Evolutionary conservation across 805 yeast genomes (phyloP), one percentile per base, ranked within the genome.

Genomic region (Lachancea kluyveri): DNA sequence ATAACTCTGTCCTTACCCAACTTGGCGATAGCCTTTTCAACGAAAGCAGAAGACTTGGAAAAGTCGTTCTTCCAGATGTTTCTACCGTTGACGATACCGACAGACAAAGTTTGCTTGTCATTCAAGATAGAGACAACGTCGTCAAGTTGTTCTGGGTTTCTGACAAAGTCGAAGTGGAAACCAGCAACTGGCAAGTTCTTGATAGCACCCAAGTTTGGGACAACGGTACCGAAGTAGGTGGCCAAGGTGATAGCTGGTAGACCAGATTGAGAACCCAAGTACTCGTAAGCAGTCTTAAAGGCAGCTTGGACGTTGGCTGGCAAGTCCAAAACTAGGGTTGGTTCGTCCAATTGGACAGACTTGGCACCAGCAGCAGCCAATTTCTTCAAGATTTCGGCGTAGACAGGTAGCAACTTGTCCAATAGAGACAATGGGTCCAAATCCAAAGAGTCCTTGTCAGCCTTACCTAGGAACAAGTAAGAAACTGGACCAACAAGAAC

Each of bases 21-120:
- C 70, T 80, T 80, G 49, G 67, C 78, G 57, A 85, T 72, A 52
- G 95, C 96, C 65, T 76, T 72, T 62, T 80, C 70, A 54, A 86
- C 94, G 45, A 81, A 60, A 44, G 67, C 83, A 59, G 87, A 68
- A 49, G 98, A 94, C 68, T 78, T 77, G 58, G 92, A 64, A 59
- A 81, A 85, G 74, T 92, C 82, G 65, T 94, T 81, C 78, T 92
- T 92, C 98, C 98, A 92, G 70, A 92, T 86, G 80, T 92, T 92
- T 78, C 98, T 87, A 70, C 98, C 98, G 58, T 87, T 94, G 57
- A 92, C 88, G 54, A 92, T 76, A 85, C 98, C 98, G 48, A 82
- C 95, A 42, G 97, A 90, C 59, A 92, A 72, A 44, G 72, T 68
- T 73, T 92, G 95, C 46, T 76, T 67, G 44, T 68, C 74, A 47